Evolutionary conservation across 164 flowering plant species (phyloP).

Genomic region (Magnolia sinica): DNA sequence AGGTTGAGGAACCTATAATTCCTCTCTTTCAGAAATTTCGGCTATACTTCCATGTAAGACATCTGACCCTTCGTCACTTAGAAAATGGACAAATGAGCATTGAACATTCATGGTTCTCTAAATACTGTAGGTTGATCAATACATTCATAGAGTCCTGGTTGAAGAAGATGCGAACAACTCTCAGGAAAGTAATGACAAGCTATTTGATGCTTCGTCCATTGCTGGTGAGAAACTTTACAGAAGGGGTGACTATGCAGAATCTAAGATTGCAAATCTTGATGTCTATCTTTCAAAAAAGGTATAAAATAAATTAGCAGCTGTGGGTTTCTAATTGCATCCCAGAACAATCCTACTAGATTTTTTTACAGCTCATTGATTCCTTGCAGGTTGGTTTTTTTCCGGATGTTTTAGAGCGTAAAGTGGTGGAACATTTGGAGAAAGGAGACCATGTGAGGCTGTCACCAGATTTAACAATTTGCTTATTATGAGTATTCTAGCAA

Average conservation of each 20-base stretch:
- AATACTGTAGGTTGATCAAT: constrained; percentile 70
- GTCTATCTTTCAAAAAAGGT: constrained; percentile 79
- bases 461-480: constrained; percentile 2
- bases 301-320: neutral
- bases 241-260: constrained; percentile 68
- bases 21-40: neutral
- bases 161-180: constrained; percentile 69
- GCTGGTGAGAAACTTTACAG: constrained; percentile 61
- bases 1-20: neutral
- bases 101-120: neutral
- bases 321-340: neutral
- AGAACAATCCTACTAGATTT: neutral
- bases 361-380: constrained; percentile 2
- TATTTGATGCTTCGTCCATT: constrained; percentile 60
- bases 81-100: neutral
- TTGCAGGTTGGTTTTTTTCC: constrained; percentile 94
- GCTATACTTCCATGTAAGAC: neutral
- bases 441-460: constrained; percentile 72
- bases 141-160: constrained; percentile 72
- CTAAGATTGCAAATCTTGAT: constrained; percentile 58
- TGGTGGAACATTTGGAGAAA: constrained; percentile 65
- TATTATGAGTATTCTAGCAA: neutral
- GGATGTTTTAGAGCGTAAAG: constrained; percentile 75
- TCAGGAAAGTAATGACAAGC: constrained; percentile 30
- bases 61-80: neutral